phyloP scores from a whole-genome alignment of 75 land plant species.

The Larix kaempferi region DNA sequence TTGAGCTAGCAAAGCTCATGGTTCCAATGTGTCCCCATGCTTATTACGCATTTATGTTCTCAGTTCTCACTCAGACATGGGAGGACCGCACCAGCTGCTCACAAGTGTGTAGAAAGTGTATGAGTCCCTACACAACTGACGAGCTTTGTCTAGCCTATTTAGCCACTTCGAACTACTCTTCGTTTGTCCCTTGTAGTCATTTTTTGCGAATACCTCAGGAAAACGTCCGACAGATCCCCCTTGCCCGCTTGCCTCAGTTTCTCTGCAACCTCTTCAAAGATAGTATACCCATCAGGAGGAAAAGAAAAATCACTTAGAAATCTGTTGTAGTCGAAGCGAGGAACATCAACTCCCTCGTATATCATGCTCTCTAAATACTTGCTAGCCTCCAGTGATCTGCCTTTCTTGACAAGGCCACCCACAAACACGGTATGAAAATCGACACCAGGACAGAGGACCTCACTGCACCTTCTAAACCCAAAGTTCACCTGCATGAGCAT shows the following conservation, averaged over 20 bases:
- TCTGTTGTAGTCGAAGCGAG: conserved; percentile 59
- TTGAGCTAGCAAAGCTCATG: too few species aligned
- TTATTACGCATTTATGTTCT: too few species aligned
- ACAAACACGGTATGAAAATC: conserved; percentile 59
- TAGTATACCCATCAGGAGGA: conserved; percentile 44
- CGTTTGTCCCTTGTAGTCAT: conserved; percentile 56
- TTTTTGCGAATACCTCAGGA: conserved; percentile 46
- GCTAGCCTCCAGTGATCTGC: conserved; percentile 36
- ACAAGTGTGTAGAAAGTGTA: too few species aligned
- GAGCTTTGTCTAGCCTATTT: too few species aligned
- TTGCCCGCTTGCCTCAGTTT: conserved; percentile 50
- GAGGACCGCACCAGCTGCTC: too few species aligned
- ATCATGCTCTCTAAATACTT: conserved; percentile 56
- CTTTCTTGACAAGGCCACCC: conserved; percentile 56
- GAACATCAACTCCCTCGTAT: conserved; percentile 37
- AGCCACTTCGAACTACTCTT: conserved; percentile 6
- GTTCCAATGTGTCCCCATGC: too few species aligned
- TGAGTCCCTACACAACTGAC: too few species aligned
- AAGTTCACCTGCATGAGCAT: conserved; percentile 63
- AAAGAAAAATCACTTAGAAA: conserved; percentile 41
- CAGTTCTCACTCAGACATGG: too few species aligned
- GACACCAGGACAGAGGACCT: conserved; percentile 12
- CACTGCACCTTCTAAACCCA: conserved; percentile 45
- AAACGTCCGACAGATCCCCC: conserved; percentile 49
- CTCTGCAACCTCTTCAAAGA: conserved; percentile 55